Base-by-base conservation (phyloP, 2,329 filamentous ascomycete genomes). In the Elsinoe fawcettii region DNA sequence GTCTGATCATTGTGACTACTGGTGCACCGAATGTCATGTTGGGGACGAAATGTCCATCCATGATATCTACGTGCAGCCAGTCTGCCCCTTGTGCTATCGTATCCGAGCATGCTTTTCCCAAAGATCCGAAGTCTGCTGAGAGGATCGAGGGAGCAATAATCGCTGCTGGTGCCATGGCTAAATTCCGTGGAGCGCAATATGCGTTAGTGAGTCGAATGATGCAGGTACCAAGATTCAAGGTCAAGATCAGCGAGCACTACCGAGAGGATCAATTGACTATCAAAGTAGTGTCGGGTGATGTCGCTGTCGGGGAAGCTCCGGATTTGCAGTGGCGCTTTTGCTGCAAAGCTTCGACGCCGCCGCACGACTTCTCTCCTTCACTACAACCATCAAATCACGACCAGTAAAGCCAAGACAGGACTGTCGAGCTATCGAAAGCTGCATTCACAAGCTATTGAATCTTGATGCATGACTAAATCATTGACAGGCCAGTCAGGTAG, bases 131-230 rank as follows among this genome's bases (percentile, higher is more conserved):
- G 80, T 99, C 92, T 63, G 92, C 92, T 67, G 91, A 95, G 60
- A 99, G 85, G 66, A 99, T 97, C n/a, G 92, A 97, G 27, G 93
- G 93, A 14, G 92, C 92, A 67, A 99, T 96, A 72, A 99, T 96
- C 49, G 93, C 88, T 61, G 86, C 84, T 22, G 92, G 93, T 58
- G 89, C 79, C 92, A 97, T 97, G 62, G 60, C 76, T 66, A 64
- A 20, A 14, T 36, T 36, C 6, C 12, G 6, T 12, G 41, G 12
- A 5, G 20, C n/a, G 22, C 7, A 25, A 12, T 27, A 27, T 37
- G 14, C 11, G 34, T 5, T n/a, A 37, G 20, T 20, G 41, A 44
- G 41, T 37, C 34, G 34, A 37, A 12, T 46, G 22, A 18, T 46
- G 41, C 41, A 46, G 41, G 41, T 46, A 46, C 41, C 9, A n/a